Percentiles rank a stretch among this genome's conserved stretches.
phyloP scores from a whole-genome alignment of 345 rosid genomes.

The Firmiana major region DNA sequence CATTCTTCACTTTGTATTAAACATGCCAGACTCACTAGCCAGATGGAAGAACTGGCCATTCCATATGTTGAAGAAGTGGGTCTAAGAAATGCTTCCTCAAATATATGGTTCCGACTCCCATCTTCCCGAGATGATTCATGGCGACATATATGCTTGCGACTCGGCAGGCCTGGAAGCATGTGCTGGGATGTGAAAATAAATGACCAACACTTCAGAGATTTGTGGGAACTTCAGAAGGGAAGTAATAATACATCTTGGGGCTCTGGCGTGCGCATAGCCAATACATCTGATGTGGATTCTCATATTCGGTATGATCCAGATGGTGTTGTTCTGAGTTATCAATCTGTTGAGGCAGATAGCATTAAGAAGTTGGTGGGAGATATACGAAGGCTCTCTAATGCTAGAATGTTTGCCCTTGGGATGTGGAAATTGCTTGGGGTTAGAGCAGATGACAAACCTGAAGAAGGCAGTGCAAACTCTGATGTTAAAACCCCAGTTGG shows the following conservation, averaged over 20 bases:
- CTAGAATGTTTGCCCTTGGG: constrained; percentile 91
- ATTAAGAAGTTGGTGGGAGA: constrained; percentile 90
- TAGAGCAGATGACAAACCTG: constrained; percentile 72
- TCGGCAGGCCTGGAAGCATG: constrained; percentile 98
- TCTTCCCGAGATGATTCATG: constrained; percentile 76
- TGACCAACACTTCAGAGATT: constrained; percentile 94
- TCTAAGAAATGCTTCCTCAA: constrained; percentile 64
- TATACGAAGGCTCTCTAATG: constrained; percentile 89
- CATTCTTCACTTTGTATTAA: constrained; percentile 90
- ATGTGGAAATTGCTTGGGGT: constrained; percentile 93
- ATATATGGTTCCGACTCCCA: constrained; percentile 96
- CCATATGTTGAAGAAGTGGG: constrained; percentile 91
- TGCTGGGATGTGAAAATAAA: constrained; percentile 96
- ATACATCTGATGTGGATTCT: constrained; percentile 86
- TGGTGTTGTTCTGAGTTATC: constrained; percentile 93
- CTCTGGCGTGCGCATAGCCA: constrained; percentile 87
- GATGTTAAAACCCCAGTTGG: constrained; percentile 49
- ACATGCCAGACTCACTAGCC: constrained; percentile 91
- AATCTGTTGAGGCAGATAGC: constrained; percentile 90
- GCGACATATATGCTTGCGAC: constrained; percentile 92
- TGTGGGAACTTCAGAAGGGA: constrained; percentile 99
- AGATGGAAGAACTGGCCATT: constrained; percentile 87
- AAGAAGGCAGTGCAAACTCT: constrained; percentile 47
- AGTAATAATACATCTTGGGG: constrained; percentile 76
- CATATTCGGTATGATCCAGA: constrained; percentile 94